phyloP scores from a whole-genome alignment of 177 flowering plant genomes.

The Telopea speciosissima region DNA sequence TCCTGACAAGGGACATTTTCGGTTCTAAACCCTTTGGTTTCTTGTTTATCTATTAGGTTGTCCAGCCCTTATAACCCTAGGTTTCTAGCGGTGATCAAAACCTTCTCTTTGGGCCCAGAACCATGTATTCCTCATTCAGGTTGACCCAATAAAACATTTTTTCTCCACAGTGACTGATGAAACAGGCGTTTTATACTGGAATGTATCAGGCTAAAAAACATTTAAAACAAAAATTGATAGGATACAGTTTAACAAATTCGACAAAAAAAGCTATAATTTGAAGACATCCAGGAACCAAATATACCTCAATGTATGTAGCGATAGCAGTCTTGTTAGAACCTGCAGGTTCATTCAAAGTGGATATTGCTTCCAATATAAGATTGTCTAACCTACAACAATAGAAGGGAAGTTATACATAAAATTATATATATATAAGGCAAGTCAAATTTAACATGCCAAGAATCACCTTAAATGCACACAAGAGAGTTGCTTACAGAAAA shows the following conservation, averaged over 20 bases:
- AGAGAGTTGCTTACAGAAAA: neutral
- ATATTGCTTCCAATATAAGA: conserved; percentile 66
- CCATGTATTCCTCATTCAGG: too few species aligned
- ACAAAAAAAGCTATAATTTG: neutral
- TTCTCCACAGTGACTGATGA: neutral
- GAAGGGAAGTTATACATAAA: too few species aligned
- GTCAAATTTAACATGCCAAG: neutral
- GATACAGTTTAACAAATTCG: conserved; percentile 9
- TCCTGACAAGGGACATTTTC: too few species aligned
- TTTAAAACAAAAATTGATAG: neutral
- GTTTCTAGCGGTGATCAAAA: too few species aligned
- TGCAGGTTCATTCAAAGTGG: conserved; percentile 67
- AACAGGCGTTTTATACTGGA: neutral
- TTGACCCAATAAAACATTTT: too few species aligned
- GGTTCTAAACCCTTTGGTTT: too few species aligned
- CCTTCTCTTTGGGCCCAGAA: too few species aligned
- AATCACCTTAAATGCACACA: conserved; percentile 1
- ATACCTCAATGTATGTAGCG: conserved; percentile 72
- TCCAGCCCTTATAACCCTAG: too few species aligned
- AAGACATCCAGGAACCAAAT: neutral
- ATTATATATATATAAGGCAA: neutral
- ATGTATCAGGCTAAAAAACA: neutral
- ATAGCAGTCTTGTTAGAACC: conserved; percentile 79
- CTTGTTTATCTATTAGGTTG: too few species aligned
- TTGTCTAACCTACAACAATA: conserved; percentile 58